Evolutionary conservation across 1,139 yeast genomes (phyloP), one percentile per base, ranked within the genome.

Genomic region (Lodderomyces jiufengensis): DNA sequence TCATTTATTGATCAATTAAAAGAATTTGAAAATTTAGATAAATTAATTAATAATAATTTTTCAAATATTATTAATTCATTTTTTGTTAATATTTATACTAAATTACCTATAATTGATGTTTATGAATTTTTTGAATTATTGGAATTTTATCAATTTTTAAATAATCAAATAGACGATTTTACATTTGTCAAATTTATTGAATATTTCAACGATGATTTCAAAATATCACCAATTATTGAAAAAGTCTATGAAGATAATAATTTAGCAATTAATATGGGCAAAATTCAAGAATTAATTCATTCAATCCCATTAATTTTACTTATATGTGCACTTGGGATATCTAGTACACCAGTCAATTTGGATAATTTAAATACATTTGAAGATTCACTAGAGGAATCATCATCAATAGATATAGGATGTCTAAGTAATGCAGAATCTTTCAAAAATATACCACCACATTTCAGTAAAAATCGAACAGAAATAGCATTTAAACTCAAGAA

Each of bases 31-130:
- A 34, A 40, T 4, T 41, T 59, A 9, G 67, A 61, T 35, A 34
- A 33, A 11, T 45, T 61, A 2, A 37, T 63, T 16, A 40, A 39
- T 9, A 38, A 35, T 12, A 50, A 54, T 25, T 55, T 61, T 33
- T 36, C 54, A 15, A 38, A 25, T 16, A 43, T 58, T 22, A 42
- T 63, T 25, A 62, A 60, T 40, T 60, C 68, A 9, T 66, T 59
- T 37, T 56, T 66, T 38, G 46, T 61, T 20, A 60, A 63, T 41
- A 59, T 62, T 33, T 64, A 63, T 43, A 52, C 68, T 2, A 65
- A 64, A 40, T 46, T 60, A 7, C 72, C 71, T 2, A 53, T 63
- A 7, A 42, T 66, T 13, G 66, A 64, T 40, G 52, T 56, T 22
- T 47, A 58, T 21, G 53, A 51, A 26, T 51, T 66, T 26, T 45